These are phyloP conservation scores for Sphagnum contortum DNA, from an alignment of 225 moss, liverwort and hornwort genomes.

Conservation along the genomic window DNA sequence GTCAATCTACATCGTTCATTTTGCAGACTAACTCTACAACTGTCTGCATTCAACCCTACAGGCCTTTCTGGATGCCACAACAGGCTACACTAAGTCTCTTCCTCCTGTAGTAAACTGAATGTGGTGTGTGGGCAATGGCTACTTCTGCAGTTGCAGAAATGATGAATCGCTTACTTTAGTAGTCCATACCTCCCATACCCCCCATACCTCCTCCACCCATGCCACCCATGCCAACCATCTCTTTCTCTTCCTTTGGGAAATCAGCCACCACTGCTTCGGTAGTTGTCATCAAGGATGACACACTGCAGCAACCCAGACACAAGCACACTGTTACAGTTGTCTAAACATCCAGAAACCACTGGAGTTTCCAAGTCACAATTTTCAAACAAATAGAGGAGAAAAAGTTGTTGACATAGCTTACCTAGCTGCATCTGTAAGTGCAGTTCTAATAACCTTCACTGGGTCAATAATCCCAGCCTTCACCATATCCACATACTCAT, in stretches of 20 bases:
- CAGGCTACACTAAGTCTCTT: no score
- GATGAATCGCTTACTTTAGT: background rate
- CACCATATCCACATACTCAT: slow-evolving; percentile 46
- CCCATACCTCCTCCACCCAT: slow-evolving; percentile 30
- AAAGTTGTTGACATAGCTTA: background rate
- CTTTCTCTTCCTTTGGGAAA: slow-evolving; percentile 33
- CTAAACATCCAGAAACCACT: background rate
- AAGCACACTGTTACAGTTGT: background rate
- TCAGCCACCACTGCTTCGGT: slow-evolving; percentile 29
- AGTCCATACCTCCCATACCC: slow-evolving; percentile 16
- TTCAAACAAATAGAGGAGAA: slow-evolving; percentile 1
- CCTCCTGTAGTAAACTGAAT: no score
- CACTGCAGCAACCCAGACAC: slow-evolving; percentile 8
- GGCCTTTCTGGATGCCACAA: no score
- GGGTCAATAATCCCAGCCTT: slow-evolving; percentile 49
- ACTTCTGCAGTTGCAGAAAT: no score
- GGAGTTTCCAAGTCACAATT: background rate
- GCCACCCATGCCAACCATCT: slow-evolving; percentile 19
- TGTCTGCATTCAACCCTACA: no score
- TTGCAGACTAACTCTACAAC: no score
- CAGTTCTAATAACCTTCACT: slow-evolving; percentile 44
- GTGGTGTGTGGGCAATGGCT: no score
- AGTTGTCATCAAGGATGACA: slow-evolving; percentile 37
- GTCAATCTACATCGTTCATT: no score
- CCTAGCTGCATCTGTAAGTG: slow-evolving; percentile 46